Conservation (phyloP, 805 yeast genomes). For the Saccharomycopsis olivae region DNA sequence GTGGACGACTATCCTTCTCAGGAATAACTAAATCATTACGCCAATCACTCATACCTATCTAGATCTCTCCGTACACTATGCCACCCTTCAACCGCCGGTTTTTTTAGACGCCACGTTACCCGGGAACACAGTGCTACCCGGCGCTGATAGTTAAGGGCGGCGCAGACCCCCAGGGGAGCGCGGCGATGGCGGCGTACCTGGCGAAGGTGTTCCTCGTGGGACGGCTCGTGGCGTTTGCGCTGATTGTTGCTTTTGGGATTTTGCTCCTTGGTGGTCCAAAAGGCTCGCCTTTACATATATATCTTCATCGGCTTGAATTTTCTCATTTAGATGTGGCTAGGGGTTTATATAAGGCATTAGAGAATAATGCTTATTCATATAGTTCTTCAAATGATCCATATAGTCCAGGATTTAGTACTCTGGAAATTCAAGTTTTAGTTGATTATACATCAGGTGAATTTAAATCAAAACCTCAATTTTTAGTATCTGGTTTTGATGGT, state of each 20-base stretch:
- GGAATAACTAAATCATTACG: constrained; percentile 68
- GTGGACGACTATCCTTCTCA: constrained; percentile 82
- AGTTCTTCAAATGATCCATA: constrained; percentile 20
- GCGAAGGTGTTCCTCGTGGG: neutral
- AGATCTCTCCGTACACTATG: neutral
- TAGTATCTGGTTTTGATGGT: constrained; percentile 30
- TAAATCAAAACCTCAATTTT: constrained; percentile 37
- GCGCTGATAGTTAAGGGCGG: too few relatives aligned
- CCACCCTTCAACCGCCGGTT: too few relatives aligned
- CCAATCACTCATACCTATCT: constrained; percentile 46
- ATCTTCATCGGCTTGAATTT: constrained; percentile 31
- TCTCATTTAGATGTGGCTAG: constrained; percentile 41
- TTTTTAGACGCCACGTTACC: too few relatives aligned
- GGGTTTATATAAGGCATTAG: constrained; percentile 39
- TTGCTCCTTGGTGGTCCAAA: constrained; percentile 1
- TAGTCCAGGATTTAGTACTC: constrained; percentile 32
- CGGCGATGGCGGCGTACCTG: too few relatives aligned
- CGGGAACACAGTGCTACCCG: too few relatives aligned
- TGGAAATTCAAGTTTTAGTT: constrained; percentile 36
- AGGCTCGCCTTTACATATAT: neutral
- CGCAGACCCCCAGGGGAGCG: too few relatives aligned
- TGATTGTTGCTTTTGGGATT: neutral
- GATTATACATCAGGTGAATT: constrained; percentile 38
- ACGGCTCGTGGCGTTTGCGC: neutral
- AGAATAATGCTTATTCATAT: constrained; percentile 25